Conservation (phyloP, 495 filamentous ascomycete species). For the Recurvomyces mirabilis region DNA sequence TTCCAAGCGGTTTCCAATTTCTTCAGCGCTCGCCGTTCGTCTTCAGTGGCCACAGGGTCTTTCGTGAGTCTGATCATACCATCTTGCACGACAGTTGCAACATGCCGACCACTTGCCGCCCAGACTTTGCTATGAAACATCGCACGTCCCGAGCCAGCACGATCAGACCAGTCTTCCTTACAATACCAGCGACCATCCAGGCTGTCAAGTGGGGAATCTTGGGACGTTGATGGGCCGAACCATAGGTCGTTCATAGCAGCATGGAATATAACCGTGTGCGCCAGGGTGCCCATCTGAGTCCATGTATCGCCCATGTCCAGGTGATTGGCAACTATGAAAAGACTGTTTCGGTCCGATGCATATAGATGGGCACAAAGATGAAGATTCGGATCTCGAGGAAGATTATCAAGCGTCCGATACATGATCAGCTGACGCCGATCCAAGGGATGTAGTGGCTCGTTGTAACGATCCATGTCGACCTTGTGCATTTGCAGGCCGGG, state of each 20-base stretch:
- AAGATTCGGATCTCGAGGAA: constrained; percentile 35
- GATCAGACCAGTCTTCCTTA: constrained; percentile 52
- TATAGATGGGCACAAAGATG: constrained; percentile 57
- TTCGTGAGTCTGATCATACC: constrained; percentile 17
- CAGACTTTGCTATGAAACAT: constrained; percentile 55
- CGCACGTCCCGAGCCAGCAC: constrained; percentile 44
- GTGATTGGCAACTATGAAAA: constrained; percentile 52
- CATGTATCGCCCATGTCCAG: constrained; percentile 42
- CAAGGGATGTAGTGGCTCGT: constrained; percentile 37
- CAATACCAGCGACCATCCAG: constrained; percentile 51
- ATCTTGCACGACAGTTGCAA: constrained; percentile 24
- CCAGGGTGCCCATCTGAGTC: constrained; percentile 47
- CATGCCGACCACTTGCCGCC: constrained; percentile 41
- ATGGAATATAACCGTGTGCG: constrained; percentile 53
- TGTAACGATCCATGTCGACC: constrained; percentile 49
- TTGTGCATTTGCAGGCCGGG: constrained; percentile 52
- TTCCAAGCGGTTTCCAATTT: constrained; percentile 12
- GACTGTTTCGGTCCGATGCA: constrained; percentile 56
- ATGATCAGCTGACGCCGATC: constrained; percentile 49
- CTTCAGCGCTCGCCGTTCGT: constrained; percentile 3
- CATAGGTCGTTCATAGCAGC: constrained; percentile 30
- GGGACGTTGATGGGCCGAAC: constrained; percentile 5
- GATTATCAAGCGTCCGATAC: constrained; percentile 41
- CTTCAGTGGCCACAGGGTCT: constrained; percentile 1
- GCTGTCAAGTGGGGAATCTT: constrained; percentile 29